Base-by-base conservation (phyloP, 495 filamentous ascomycete genomes). In the Oleoguttula mirabilis region DNA sequence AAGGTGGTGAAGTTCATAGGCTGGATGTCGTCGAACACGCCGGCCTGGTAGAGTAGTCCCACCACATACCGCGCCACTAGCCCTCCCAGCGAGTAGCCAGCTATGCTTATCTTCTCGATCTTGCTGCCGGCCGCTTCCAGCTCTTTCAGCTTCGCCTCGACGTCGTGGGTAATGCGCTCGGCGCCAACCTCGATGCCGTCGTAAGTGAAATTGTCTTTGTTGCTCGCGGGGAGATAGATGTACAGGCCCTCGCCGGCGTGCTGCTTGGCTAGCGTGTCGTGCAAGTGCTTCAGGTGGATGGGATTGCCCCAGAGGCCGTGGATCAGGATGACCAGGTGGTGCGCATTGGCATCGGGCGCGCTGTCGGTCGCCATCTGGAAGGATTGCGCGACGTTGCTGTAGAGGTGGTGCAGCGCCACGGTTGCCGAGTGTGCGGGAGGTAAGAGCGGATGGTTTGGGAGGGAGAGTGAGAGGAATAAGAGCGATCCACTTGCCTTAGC, bases 261-360 rank as follows among this genome's bases (percentile, higher is more conserved):
- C 52, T 73, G 68, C 11, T 72, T 71, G 46, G 76, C 73, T 4
- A 96, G 64, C 10, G 76, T 66, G 23, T 75, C 71, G 38, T 75
- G 79, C 38, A 95, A 59, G 43, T 74, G 78, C 21, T 72, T 67
- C 57, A 95, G 71, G 61, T 96, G 90, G 32, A 69, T 66, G 8
- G 88, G 87, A 55, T 93, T 94, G 12, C 88, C 88, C 90, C 90
- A 94, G 46, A 93, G 72, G 27, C 88, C 88, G 63, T 95, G 88
- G 24, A 94, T 77, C n/a, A 96, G 67, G n/a, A 96, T 85, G 59
- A 80, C 85, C 31, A 96, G 76, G 61, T 95, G 88, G 41, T 83
- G 68, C 20, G 71, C 67, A 39, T 60, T 59, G 11, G 48, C 27
- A n/a, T n/a, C n/a, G n/a, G n/a, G n/a, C n/a, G n/a, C n/a, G n/a